phyloP scores from a whole-genome alignment of 768 basidiomycete genomes.

The Coprinopsis strossmayeri region DNA sequence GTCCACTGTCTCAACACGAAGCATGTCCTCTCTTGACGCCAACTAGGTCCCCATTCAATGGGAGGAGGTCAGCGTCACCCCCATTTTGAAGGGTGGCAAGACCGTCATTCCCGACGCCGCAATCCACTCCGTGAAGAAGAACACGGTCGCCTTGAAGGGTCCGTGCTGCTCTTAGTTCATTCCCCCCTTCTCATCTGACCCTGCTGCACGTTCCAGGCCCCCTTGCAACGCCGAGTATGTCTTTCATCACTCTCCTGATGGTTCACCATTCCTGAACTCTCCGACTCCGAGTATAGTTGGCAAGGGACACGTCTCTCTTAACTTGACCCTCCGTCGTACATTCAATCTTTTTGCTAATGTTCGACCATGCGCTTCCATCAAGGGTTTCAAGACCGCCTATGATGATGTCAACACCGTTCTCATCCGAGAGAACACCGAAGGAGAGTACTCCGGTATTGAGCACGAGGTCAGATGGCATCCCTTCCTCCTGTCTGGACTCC shows the following conservation, averaged over 20 bases:
- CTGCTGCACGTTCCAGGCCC: too few relatives aligned
- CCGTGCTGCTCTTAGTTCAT: constrained; percentile 14
- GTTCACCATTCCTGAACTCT: constrained; percentile 5
- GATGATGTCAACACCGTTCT: constrained; percentile 97
- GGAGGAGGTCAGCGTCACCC: constrained; percentile 98
- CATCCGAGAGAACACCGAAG: constrained; percentile 99
- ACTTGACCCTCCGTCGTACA: constrained; percentile 92
- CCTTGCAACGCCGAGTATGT: constrained; percentile 92
- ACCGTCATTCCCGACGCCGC: constrained; percentile 93
- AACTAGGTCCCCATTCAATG: constrained; percentile 94
- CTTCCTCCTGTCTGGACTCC: background rate
- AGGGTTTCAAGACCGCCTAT: constrained; percentile 97
- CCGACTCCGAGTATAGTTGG: constrained; percentile 55
- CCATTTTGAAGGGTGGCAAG: constrained; percentile 90
- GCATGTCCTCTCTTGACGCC: constrained; percentile 6
- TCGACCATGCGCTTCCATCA: constrained; percentile 90
- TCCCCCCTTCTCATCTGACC: too few relatives aligned
- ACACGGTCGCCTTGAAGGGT: constrained; percentile 98
- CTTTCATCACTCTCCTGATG: background rate
- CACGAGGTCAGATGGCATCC: constrained; percentile 76
- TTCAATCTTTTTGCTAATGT: constrained; percentile 99
- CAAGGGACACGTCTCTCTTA: constrained; percentile 97
- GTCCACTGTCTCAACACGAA: constrained; percentile 9
- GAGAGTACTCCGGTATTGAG: constrained; percentile 99
- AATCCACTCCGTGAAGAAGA: constrained; percentile 88